These are phyloP conservation scores for Suillus lakei DNA, from an alignment of 768 basidiomycete species.

Conservation along the genomic window DNA sequence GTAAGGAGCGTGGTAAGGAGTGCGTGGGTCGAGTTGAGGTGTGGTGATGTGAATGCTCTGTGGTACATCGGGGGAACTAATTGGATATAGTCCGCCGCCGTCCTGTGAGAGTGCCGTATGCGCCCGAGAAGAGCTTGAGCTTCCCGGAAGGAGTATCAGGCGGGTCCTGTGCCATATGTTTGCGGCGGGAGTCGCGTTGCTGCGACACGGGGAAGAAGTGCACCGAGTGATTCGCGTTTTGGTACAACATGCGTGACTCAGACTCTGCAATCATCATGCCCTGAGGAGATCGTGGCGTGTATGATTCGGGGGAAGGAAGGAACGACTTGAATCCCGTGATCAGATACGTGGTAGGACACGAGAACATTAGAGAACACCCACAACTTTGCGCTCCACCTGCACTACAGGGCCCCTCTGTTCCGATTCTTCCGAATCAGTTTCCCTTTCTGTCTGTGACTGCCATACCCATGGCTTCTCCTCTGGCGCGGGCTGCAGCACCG, in stretches of 20 bases:
- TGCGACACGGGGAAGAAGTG: conserved; percentile 19
- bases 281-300: conserved; percentile 15
- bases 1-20: conserved; percentile 1
- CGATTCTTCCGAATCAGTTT: conserved; percentile 4
- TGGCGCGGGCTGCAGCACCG: background rate
- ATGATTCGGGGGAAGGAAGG: conserved; percentile 16
- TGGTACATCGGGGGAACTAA: background rate
- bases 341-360: conserved; percentile 9
- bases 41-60: background rate
- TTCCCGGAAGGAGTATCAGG: conserved; percentile 18
- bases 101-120: conserved; percentile 24
- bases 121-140: conserved; percentile 32
- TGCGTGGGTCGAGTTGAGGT: background rate
- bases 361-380: background rate
- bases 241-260: conserved; percentile 20
- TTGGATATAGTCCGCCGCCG: conserved; percentile 19
- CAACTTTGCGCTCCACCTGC: conserved; percentile 17
- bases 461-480: background rate
- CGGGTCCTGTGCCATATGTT: conserved; percentile 6
- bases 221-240: conserved; percentile 22
- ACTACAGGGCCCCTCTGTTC: conserved; percentile 20
- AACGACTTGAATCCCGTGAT: background rate
- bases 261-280: conserved; percentile 14
- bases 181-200: conserved; percentile 15
- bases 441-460: background rate